These are phyloP conservation scores for Cucurbita ficifolia DNA, from an alignment of 306 rosid species.

Conservation along the genomic window DNA sequence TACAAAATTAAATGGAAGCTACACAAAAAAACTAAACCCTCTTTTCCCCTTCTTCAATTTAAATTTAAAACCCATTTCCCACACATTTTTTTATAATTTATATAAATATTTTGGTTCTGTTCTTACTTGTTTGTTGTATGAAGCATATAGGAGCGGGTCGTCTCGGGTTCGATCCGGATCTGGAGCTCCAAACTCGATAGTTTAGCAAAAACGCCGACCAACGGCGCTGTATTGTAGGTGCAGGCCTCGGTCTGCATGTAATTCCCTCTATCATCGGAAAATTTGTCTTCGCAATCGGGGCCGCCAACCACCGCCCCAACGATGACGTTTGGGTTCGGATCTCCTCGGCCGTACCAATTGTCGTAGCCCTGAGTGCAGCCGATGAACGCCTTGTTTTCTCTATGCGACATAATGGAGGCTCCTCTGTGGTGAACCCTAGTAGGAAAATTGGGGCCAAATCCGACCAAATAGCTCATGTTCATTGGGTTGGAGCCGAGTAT, in stretches of 20 bases:
- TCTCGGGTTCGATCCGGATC: slow-evolving; percentile 8
- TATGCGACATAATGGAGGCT: slow-evolving; percentile 64
- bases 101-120: neutral
- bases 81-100: neutral
- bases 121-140: slow-evolving; percentile 10
- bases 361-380: slow-evolving; percentile 99
- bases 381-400: slow-evolving; percentile 73
- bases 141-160: slow-evolving; percentile 36
- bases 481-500: slow-evolving; percentile 72
- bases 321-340: slow-evolving; percentile 54
- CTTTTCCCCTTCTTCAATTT: neutral
- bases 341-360: slow-evolving; percentile 45
- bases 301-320: slow-evolving; percentile 97
- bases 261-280: slow-evolving; percentile 55
- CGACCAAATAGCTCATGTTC: slow-evolving; percentile 88
- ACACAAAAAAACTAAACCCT: neutral
- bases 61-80: neutral
- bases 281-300: slow-evolving; percentile 60
- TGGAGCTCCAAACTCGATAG: slow-evolving; percentile 29
- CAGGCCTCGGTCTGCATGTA: slow-evolving; percentile 98
- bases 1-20: neutral
- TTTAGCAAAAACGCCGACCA: slow-evolving; percentile 77
- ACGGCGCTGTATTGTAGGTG: slow-evolving; percentile 86
- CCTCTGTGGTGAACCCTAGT: slow-evolving; percentile 84
- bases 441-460: slow-evolving; percentile 59